Evolutionary conservation across 2,329 filamentous ascomycete genomes (phyloP).

Genomic region (Microcyclosporella mali): DNA sequence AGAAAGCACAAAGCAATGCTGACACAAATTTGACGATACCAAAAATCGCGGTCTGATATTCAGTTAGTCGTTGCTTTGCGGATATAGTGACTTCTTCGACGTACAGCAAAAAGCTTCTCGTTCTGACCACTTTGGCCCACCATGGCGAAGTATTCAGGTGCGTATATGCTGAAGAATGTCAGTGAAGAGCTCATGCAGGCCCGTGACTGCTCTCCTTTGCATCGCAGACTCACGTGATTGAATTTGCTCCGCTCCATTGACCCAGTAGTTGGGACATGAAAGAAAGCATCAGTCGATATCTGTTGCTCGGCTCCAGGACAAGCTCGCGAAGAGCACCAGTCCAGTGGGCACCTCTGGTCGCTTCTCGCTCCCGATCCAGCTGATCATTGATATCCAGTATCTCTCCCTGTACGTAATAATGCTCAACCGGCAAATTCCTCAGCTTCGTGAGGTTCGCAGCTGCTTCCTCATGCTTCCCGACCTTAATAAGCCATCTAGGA

Average conservation of each 20-base stretch:
- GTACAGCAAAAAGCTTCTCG: constrained; percentile 58
- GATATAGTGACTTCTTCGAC: background rate
- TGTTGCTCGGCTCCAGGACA: constrained; percentile 60
- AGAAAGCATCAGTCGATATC: constrained; percentile 66
- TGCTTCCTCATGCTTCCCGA: constrained; percentile 29
- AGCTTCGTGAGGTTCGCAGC: constrained; percentile 25
- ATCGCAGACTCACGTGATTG: constrained; percentile 56
- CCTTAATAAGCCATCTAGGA: constrained; percentile 31
- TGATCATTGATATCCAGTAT: constrained; percentile 58
- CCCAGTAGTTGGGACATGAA: constrained; percentile 63
- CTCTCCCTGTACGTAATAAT: constrained; percentile 42
- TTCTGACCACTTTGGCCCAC: constrained; percentile 63
- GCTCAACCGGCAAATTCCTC: constrained; percentile 25
- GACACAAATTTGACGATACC: constrained; percentile 67
- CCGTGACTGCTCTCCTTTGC: too few species aligned
- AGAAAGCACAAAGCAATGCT: constrained; percentile 63
- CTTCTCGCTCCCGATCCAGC: constrained; percentile 65
- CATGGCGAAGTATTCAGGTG: constrained; percentile 63
- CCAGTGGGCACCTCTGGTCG: constrained; percentile 59
- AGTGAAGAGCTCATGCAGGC: constrained; percentile 42
- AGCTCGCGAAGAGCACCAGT: constrained; percentile 63
- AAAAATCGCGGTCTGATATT: constrained; percentile 57
- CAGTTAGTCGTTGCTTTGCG: background rate
- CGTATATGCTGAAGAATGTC: constrained; percentile 57
- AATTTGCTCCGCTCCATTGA: constrained; percentile 60